phyloP scores from a whole-genome alignment of 192 early-diverging fungal species.

The Mortierella alpina region DNA sequence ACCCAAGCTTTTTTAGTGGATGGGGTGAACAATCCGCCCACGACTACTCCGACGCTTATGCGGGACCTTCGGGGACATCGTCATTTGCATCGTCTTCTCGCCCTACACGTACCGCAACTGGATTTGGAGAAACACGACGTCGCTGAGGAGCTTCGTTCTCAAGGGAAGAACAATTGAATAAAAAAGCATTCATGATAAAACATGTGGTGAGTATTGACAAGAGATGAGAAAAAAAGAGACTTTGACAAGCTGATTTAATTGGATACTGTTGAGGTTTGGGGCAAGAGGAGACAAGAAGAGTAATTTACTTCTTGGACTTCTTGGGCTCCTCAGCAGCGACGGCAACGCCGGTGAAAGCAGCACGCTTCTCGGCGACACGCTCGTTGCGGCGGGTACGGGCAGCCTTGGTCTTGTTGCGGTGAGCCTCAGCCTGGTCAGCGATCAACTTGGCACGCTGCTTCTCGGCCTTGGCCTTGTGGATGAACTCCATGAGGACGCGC shows the following conservation, averaged over 20 bases:
- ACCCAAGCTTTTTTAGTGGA: constrained; percentile 10
- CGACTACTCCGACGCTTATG: too few species aligned
- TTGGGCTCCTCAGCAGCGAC: constrained; percentile 25
- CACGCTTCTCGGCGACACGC: constrained; percentile 91
- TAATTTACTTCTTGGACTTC: constrained; percentile 47
- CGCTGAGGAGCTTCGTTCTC: background rate
- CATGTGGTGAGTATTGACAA: background rate
- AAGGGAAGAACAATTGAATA: background rate
- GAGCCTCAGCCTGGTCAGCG: constrained; percentile 96
- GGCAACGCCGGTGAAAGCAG: constrained; percentile 66
- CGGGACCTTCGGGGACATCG: constrained; percentile 8
- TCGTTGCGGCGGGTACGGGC: constrained; percentile 90
- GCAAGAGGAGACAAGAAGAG: constrained; percentile 7
- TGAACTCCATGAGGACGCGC: constrained; percentile 98
- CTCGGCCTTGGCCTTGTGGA: constrained; percentile 99
- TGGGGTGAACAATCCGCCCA: constrained; percentile 9
- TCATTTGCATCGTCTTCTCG: constrained; percentile 16
- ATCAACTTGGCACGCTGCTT: constrained; percentile 90
- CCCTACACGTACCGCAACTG: constrained; percentile 30
- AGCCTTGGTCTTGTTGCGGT: constrained; percentile 93
- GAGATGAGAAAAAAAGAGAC: background rate
- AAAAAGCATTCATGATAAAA: background rate
- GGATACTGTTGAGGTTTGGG: constrained; percentile 12
- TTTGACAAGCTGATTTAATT: background rate
- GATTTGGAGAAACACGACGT: constrained; percentile 49